Base-by-base conservation (phyloP, 768 basidiomycete species). In the Lactarius tabidus region DNA sequence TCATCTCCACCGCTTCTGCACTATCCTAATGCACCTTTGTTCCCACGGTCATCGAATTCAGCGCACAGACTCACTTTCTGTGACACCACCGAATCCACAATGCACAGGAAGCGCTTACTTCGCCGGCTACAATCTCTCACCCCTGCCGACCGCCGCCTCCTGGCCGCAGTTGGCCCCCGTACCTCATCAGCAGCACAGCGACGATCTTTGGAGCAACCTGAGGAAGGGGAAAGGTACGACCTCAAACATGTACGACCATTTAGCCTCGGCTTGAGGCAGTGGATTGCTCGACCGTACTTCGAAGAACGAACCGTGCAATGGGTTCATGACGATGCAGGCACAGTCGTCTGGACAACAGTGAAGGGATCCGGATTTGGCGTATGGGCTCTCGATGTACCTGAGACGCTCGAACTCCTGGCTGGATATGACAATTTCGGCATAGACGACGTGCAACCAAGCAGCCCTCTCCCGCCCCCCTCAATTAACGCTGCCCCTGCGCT, bases 41-140 rank as follows among this genome's bases (percentile, higher is more conserved):
- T 83, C 71, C 85, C 85, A 67, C 83, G 81, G 33, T 86, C 85
- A 23, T 79, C 75, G 56, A 81, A 84, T 69, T 70, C 68, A 59
- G 69, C 75, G 45, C 75, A 70, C 52, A 70, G 70, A 14, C 77
- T 85, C 62, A 72, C 77, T 45, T 76, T 68, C 33, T 69, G 66
- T 54, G 76, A 75, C 29, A 79, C 81, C 23, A 70, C 85, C 62
- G 79, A 79, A 43, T 75, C 79, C 36, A 70, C 72, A 60, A 70
- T 84, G 69, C 79, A 85, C 74, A 85, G 79, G 76, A 79, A 74
- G 45, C 79, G 74, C 54, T 76, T 89, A 35, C 76, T 84, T 31
- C 71, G 72, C 14, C 81, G 77, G 63, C 70, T 88, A 36, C 76
- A 79, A 48, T 67, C 67, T 58, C 74, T 81, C 48, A 76, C 79